Base-by-base conservation (phyloP, 306 rosid genomes). In the Casuarina glauca region DNA sequence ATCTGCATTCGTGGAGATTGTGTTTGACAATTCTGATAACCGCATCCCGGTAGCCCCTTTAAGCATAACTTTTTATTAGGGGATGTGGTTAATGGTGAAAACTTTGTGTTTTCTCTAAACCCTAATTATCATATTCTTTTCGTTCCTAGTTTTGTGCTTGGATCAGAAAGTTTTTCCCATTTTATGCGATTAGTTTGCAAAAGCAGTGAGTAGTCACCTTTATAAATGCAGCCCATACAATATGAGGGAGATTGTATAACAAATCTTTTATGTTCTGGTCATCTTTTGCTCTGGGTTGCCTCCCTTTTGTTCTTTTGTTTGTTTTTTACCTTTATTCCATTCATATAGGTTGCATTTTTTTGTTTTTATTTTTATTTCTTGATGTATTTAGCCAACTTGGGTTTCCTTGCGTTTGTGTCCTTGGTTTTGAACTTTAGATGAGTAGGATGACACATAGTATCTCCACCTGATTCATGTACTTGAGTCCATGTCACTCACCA, bases 1-100 rank as follows among this genome's bases (percentile, higher is more conserved):
- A 75, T 88, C 96, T 74, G 97, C 98, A 3, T 95, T 95, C 85
- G 98, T 95, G 83, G 98, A 95, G 94, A 95, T 95, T 74, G 97
- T 95, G 78, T 95, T 95, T 76, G 98, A 95, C 80, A 95, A 95
- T 76, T 87, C 92, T 48, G 98, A 95, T 84, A 89, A 92, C 76
- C 97, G 98, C 58, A 95, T 95, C 76, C 98, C 98, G 93, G 98
- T 94, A 88, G 82, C 66, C 38, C 72, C 48, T 82, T 77, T 68
- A 42, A 66, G 57, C 76, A 52, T 58, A 60, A 74, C 20, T 54
- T 67, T 69, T 79, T 79, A 72, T 53, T 35, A 42, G 69, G 69
- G 75, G 48, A 50, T 39, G 48, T 68, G 42, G 69, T 66, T 5
- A 72, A 20, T 72, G 13, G 52, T 67, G 41, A 7, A 41, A 17